A percentile compares a stretch with the other conserved stretches of the same genome.
Evolutionary conservation across 2,329 filamentous ascomycete species (phyloP).

Genomic region (Arthrobotrys pseudoclavata): DNA sequence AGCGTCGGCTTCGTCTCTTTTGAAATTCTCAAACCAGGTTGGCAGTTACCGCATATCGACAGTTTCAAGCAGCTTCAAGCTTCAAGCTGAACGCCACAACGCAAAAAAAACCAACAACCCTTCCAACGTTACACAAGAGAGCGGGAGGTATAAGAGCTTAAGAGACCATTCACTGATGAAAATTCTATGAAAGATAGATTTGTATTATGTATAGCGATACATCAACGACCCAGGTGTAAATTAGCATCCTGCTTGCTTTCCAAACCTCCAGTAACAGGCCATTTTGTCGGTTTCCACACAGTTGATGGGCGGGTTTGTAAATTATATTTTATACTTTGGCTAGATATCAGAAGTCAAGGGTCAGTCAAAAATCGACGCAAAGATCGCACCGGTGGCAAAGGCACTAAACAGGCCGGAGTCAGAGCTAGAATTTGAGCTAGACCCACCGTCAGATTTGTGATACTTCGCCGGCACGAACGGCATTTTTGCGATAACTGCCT

Average conservation of each 20-base stretch:
- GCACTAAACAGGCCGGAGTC: background rate
- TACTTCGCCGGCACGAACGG: slow-evolving; percentile 88
- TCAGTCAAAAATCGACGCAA: slow-evolving; percentile 24
- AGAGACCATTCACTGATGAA: background rate
- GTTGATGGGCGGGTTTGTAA: background rate
- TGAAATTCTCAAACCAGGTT: no score
- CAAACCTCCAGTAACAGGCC: background rate
- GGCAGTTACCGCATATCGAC: no score
- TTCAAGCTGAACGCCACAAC: background rate
- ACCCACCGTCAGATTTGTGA: slow-evolving; percentile 68
- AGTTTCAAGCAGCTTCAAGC: background rate
- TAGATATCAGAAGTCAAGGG: background rate
- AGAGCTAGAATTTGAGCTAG: background rate
- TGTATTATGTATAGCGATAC: background rate
- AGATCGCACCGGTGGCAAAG: slow-evolving; percentile 10
- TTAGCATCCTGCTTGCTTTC: background rate
- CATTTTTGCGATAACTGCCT: slow-evolving; percentile 85
- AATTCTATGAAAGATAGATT: background rate
- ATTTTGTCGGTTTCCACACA: background rate
- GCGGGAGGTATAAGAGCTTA: no score
- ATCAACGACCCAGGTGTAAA: background rate
- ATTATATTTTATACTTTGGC: slow-evolving; percentile 16
- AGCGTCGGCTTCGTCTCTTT: no score
- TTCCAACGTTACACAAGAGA: background rate
- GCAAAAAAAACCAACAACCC: background rate